phyloP scores from a whole-genome alignment of 805 yeast species.

The Metschnikowia hibisci region DNA sequence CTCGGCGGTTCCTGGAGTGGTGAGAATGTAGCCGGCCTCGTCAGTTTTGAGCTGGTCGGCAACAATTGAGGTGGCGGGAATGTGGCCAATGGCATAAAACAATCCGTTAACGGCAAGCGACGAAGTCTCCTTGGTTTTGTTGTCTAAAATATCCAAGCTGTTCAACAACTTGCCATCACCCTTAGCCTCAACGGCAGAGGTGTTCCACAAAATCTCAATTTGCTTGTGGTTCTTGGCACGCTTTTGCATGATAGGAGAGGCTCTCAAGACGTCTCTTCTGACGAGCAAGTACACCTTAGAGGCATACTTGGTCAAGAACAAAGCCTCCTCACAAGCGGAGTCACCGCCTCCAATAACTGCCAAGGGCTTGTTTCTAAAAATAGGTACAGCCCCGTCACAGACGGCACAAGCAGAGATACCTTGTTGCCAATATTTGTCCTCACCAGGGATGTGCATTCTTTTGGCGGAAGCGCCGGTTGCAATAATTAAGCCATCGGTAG shows the following conservation, averaged over 20 bases:
- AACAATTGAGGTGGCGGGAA: conserved; percentile 87
- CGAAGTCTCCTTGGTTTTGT: conserved; percentile 60
- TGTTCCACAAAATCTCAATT: conserved; percentile 85
- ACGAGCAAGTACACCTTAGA: conserved; percentile 92
- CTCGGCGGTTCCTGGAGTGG: conserved; percentile 82
- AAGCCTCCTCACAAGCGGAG: conserved; percentile 98
- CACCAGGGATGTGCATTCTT: conserved; percentile 92
- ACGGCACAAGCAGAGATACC: conserved; percentile 99
- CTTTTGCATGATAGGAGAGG: conserved; percentile 95
- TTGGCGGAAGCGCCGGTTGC: conserved; percentile 99
- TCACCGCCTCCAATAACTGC: conserved; percentile 99
- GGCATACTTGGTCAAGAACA: conserved; percentile 94
- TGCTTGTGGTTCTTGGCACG: conserved; percentile 81
- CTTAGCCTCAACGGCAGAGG: conserved; percentile 80
- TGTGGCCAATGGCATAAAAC: conserved; percentile 97
- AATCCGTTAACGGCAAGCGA: conserved; percentile 84
- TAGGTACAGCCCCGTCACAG: conserved; percentile 99
- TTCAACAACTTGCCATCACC: conserved; percentile 87
- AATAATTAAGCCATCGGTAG: conserved; percentile 86
- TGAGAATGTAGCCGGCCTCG: conserved; percentile 82
- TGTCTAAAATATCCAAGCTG: conserved; percentile 62
- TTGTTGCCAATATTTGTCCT: conserved; percentile 97
- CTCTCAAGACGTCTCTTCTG: conserved; percentile 91
- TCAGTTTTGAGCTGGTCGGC: conserved; percentile 76
- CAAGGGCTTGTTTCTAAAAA: conserved; percentile 94